These are phyloP conservation scores for Salix dunnii DNA, from an alignment of 345 rosid genomes.

Conservation along the genomic window DNA sequence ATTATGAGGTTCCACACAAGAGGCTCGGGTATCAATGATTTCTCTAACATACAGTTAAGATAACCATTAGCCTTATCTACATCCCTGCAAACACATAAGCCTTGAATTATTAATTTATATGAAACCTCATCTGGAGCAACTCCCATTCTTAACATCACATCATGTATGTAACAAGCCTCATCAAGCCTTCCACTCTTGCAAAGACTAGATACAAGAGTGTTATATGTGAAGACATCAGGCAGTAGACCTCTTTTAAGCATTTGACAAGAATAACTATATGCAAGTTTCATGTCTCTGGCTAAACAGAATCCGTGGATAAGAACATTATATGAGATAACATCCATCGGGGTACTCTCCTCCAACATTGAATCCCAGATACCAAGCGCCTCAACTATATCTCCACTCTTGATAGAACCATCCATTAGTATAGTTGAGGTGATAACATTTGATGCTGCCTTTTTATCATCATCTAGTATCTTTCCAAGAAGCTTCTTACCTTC, in stretches of 20 bases:
- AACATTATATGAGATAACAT: conserved; percentile 58
- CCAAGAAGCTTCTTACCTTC: conserved; percentile 47
- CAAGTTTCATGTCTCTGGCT: conserved; percentile 36
- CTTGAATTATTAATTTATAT: conserved; percentile 53
- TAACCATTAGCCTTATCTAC: conserved; percentile 41
- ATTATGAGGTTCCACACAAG: conserved; percentile 63
- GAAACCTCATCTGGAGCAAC: conserved; percentile 61
- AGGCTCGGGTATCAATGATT: conserved; percentile 47
- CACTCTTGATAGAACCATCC: conserved; percentile 65
- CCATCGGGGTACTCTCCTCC: conserved; percentile 28
- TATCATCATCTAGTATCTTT: conserved; percentile 38
- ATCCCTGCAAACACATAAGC: conserved; percentile 47
- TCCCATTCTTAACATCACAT: conserved; percentile 46
- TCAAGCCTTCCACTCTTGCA: conserved; percentile 53
- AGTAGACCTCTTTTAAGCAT: conserved; percentile 63
- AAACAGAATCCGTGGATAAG: conserved; percentile 58
- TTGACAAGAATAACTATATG: conserved; percentile 45
- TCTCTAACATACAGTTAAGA: conserved; percentile 42
- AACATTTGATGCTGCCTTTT: conserved; percentile 34
- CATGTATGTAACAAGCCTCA: conserved; percentile 48
- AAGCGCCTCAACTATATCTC: conserved; percentile 46
- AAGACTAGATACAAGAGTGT: conserved; percentile 59
- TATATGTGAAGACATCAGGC: conserved; percentile 62
- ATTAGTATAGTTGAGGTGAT: conserved; percentile 61
- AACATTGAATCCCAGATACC: conserved; percentile 45